Conservation (phyloP, 345 rosid species). For the Cochlearia excelsa region DNA sequence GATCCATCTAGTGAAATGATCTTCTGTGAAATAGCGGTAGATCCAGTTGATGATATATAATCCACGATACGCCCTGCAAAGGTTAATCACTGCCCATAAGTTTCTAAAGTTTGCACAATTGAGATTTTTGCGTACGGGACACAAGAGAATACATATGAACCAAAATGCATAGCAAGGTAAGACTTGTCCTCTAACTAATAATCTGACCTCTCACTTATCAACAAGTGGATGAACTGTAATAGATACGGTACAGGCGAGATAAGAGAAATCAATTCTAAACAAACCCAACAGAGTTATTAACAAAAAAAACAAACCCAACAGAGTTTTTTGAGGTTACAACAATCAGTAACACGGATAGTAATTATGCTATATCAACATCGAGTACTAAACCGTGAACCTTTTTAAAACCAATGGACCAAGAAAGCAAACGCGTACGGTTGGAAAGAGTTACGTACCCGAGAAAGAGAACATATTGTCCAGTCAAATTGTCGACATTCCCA, state of each 20-base stretch:
- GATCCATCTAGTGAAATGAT: conserved; percentile 69
- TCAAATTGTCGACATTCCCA: conserved; percentile 92
- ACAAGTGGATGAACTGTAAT: background rate
- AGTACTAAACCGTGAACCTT: background rate
- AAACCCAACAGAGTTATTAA: conserved; percentile 6
- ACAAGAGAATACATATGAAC: background rate
- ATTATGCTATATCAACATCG: conserved; percentile 1
- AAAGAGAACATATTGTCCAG: conserved; percentile 91
- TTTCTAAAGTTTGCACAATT: too few species aligned
- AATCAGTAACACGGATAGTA: background rate
- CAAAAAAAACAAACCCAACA: conserved; percentile 9
- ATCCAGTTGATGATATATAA: conserved; percentile 89
- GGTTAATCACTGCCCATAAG: conserved; percentile 5
- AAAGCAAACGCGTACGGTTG: background rate
- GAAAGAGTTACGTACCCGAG: conserved; percentile 64
- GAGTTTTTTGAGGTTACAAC: background rate
- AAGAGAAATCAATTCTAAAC: conserved; percentile 5
- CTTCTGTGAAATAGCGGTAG: conserved; percentile 68
- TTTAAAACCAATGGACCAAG: conserved; percentile 14
- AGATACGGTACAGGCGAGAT: background rate
- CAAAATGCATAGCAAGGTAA: background rate
- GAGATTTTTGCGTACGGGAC: background rate
- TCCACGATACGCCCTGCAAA: conserved; percentile 77
- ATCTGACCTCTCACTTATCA: background rate
- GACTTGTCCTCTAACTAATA: background rate